These are phyloP conservation scores for Sistotremastrum niveocremeum DNA, from an alignment of 768 basidiomycete species.

Conservation along the genomic window DNA sequence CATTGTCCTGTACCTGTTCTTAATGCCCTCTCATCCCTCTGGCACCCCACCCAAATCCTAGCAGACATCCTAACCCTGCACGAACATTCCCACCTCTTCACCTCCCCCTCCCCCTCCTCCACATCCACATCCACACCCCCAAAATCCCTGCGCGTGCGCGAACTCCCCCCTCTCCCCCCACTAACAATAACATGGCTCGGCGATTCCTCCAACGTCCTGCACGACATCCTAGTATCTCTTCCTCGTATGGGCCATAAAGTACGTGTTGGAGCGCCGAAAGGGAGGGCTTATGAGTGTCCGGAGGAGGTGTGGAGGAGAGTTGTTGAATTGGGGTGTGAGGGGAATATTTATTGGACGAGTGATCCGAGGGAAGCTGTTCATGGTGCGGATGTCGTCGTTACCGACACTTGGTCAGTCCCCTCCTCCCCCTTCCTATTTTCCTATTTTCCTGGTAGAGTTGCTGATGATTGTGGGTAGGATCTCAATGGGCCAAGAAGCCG, in stretches of 20 bases:
- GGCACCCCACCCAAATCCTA: constrained; percentile 93
- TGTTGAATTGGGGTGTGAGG: constrained; percentile 57
- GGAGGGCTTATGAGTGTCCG: constrained; percentile 50
- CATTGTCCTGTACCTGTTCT: constrained; percentile 88
- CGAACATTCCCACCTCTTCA: constrained; percentile 53
- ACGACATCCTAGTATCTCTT: constrained; percentile 94
- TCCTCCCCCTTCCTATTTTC: not conserved
- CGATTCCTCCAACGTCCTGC: constrained; percentile 87
- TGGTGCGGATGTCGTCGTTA: constrained; percentile 88
- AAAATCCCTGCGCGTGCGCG: constrained; percentile 1
- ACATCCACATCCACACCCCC: constrained; percentile 12
- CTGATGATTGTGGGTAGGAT: constrained; percentile 42
- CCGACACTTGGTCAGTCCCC: constrained; percentile 78
- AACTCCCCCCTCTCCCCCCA: constrained; percentile 46
- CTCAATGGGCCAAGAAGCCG: constrained; percentile 97
- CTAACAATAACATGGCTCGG: constrained; percentile 90
- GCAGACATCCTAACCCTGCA: constrained; percentile 87
- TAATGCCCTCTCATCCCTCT: constrained; percentile 89
- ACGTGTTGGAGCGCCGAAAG: constrained; percentile 67
- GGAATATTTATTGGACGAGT: constrained; percentile 55
- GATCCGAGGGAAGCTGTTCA: constrained; percentile 81
- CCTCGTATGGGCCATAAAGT: constrained; percentile 83
- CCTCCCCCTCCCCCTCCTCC: constrained; percentile 11
- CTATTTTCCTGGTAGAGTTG: not conserved
- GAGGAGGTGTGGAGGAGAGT: constrained; percentile 71